Evolutionary conservation across 139 green algal genomes (phyloP).

Genomic region (Haematococcus sp.): DNA sequence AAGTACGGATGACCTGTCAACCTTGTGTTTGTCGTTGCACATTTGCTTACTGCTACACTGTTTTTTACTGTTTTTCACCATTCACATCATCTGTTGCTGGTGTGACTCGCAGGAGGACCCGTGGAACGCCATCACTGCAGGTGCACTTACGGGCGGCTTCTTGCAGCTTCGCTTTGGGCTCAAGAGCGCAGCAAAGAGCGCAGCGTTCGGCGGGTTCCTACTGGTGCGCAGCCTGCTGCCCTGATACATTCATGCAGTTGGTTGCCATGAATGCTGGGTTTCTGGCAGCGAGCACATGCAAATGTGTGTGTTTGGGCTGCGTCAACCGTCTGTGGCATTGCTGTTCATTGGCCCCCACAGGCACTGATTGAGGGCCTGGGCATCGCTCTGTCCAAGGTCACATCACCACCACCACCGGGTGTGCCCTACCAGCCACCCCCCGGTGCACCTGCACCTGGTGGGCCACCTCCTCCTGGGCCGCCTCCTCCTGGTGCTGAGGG

Average conservation of each 20-base stretch:
- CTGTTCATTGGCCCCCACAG: too few relatives aligned
- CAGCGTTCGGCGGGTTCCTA: conserved; percentile 91
- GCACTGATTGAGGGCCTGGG: conserved; percentile 96
- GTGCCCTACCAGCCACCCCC: conserved; percentile 39
- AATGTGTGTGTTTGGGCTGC: too few relatives aligned
- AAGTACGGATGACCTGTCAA: too few relatives aligned
- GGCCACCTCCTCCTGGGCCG: conserved; percentile 1
- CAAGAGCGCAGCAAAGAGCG: conserved; percentile 69
- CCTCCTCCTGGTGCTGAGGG: neutral
- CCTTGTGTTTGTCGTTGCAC: too few relatives aligned
- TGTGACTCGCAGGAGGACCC: conserved; percentile 83
- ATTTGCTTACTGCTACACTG: too few relatives aligned
- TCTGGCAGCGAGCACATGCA: too few relatives aligned
- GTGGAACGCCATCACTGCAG: conserved; percentile 95
- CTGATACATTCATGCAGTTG: neutral
- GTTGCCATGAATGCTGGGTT: conserved; percentile 7
- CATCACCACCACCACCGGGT: conserved; percentile 71
- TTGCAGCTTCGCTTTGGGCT: conserved; percentile 87
- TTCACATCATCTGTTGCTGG: too few relatives aligned
- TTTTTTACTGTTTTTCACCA: conserved; percentile 1
- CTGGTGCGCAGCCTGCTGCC: conserved; percentile 51
- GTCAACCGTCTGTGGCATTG: too few relatives aligned
- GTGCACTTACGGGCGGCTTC: conserved; percentile 90
- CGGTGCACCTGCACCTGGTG: neutral
- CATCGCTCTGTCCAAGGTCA: conserved; percentile 91